Base-by-base conservation (phyloP, 129 eudicot genomes). In the Arctium minus region DNA sequence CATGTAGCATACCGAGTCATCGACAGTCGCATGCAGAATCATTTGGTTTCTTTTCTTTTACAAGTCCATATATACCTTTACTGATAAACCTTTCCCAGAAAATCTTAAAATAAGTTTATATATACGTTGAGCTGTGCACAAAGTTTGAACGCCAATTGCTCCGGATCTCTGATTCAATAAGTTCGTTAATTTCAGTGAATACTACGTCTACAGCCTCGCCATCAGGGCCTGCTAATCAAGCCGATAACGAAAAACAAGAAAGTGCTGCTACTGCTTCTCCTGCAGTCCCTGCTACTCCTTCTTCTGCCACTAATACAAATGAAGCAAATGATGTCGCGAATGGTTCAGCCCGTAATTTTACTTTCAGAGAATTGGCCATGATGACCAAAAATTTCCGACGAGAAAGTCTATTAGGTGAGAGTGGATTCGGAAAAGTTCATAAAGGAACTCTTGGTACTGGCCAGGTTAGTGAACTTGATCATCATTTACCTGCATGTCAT, bases 381-480 rank as follows among this genome's bases (percentile, higher is more conserved):
- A 96, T 92, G 15, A 89, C 97, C 27, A 93, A 87, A 85, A 93
- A 91, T 69, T 93, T 93, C 84, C 84, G 89, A 15, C 86, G 89
- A 72, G 97, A 93, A 83, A 80, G 82, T 76, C 84, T 93, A 35
- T 13, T 93, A 78, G 92, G 91, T 18, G 96, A 91, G 81, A 93
- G 91, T 37, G 94, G 92, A 81, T 85, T 88, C 48, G 96, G 97
- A 44, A 86, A 88, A 81, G 88, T 93, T 46, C 91, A 81, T 17
- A 91, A 86, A 73, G 97, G 94, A 73, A 91, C 89, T 70, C 92
- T 84, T 5, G 31, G 76, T 15, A 86, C 79, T 48, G 90, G 92
- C 17, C 89, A 93, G 97, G 97, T 93, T 81, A 33, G 72, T 69
- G 31, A 40, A 30, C 76, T 31, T 79, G 78, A 50, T 77, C 71